phyloP scores from a whole-genome alignment of 2,329 filamentous ascomycete species.

The Diaporthe citriasiana region DNA sequence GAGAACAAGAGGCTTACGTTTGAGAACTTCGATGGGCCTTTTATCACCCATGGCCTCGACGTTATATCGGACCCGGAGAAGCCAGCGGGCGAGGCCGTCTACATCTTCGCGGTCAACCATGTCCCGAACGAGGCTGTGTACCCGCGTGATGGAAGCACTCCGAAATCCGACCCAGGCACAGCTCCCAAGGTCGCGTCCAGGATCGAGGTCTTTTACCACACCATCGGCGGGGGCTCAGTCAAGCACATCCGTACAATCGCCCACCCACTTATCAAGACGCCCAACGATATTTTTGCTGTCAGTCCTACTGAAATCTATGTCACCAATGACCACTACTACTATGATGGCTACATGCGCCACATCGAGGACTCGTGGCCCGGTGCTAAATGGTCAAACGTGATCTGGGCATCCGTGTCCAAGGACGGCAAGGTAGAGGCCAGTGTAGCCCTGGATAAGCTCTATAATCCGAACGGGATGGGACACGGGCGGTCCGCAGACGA shows the following conservation, averaged over 20 bases:
- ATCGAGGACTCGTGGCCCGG: conserved; percentile 34
- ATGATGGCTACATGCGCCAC: conserved; percentile 32
- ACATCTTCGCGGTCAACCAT: conserved; percentile 74
- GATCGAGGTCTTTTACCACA: conserved; percentile 41
- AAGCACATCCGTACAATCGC: conserved; percentile 38
- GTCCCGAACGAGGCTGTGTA: conserved; percentile 57
- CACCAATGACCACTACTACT: conserved; percentile 40
- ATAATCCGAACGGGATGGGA: conserved; percentile 39
- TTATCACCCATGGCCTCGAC: conserved; percentile 73
- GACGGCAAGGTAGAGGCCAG: conserved; percentile 35
- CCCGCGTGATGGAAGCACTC: conserved; percentile 31
- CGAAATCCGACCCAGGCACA: conserved; percentile 4
- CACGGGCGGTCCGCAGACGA: conserved; percentile 38
- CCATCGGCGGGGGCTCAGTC: conserved; percentile 33
- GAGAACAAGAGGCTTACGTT: conserved; percentile 61
- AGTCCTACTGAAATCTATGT: conserved; percentile 37
- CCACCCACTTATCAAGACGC: conserved; percentile 41
- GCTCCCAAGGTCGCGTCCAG: conserved; percentile 36
- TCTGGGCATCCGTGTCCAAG: conserved; percentile 15
- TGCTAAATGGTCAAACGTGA: conserved; percentile 37
- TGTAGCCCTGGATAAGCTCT: conserved; percentile 35
- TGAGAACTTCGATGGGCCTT: conserved; percentile 65
- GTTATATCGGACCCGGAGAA: conserved; percentile 64
- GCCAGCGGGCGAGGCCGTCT: conserved; percentile 59
- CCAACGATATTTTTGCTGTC: conserved; percentile 40